phyloP scores from a whole-genome alignment of 1,284 basidiomycete species.

The Cutaneotrichosporon cavernicola region DNA sequence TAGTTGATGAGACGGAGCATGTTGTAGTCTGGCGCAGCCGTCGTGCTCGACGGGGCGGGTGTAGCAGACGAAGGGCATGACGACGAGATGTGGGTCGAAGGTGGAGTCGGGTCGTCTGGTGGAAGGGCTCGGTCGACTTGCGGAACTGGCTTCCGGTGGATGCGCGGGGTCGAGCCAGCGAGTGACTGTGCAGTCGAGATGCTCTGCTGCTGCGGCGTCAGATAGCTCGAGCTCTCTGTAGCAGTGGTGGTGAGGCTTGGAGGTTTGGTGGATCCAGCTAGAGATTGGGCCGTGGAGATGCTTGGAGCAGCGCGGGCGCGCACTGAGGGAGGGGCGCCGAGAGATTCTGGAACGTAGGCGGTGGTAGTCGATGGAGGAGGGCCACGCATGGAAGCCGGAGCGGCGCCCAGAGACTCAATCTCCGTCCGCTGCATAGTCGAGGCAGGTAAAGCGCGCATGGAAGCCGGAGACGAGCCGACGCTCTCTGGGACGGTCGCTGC shows the following conservation, averaged over 20 bases:
- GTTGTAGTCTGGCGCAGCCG: constrained; percentile 12
- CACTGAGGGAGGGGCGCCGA: constrained; percentile 8
- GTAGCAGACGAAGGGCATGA: constrained; percentile 4
- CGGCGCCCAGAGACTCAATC: constrained; percentile 6
- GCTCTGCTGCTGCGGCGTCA: not conserved
- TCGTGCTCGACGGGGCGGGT: not conserved
- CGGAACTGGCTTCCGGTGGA: constrained; percentile 33
- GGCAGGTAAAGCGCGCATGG: not conserved
- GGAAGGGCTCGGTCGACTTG: constrained; percentile 8
- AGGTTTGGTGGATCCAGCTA: constrained; percentile 3
- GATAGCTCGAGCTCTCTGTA: not conserved
- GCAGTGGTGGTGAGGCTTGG: not conserved
- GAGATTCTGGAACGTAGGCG: constrained; percentile 2
- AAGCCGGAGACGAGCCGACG: too few relatives aligned
- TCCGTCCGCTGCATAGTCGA: constrained; percentile 8
- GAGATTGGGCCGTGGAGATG: constrained; percentile 35
- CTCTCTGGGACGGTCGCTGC: too few relatives aligned
- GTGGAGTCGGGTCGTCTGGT: constrained; percentile 1
- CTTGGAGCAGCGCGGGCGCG: constrained; percentile 14
- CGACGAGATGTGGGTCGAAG: not conserved
- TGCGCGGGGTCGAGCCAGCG: constrained; percentile 19
- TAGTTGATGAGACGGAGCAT: constrained; percentile 34
- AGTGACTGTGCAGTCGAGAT: constrained; percentile 1
- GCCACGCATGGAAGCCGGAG: constrained; percentile 1
- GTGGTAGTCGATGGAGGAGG: constrained; percentile 3